phyloP scores from a whole-genome alignment of 1,284 basidiomycete species.

The Phylloporus sp. region DNA sequence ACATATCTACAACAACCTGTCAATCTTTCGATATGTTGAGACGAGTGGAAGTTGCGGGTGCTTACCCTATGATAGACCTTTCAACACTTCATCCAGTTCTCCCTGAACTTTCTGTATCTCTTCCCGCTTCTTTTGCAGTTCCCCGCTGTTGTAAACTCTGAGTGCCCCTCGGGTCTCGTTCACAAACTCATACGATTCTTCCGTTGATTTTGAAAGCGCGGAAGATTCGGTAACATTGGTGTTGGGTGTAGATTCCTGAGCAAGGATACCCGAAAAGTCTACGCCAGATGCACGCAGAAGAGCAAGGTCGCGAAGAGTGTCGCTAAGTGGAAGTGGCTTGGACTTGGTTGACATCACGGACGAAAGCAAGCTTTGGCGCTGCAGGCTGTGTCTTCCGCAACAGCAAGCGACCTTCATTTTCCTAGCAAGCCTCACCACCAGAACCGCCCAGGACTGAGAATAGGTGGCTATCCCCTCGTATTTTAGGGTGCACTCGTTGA shows the following conservation, averaged over 20 bases:
- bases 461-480: not conserved
- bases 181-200: conserved; percentile 62
- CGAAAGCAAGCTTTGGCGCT: not conserved
- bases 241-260: conserved; percentile 26
- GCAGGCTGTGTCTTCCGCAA: not conserved
- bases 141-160: conserved; percentile 59
- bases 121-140: conserved; percentile 53
- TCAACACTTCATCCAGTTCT: conserved; percentile 46
- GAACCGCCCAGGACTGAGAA: not conserved
- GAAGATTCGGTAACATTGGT: conserved; percentile 22
- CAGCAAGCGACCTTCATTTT: not conserved
- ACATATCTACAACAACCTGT: not conserved
- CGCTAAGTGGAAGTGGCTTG: conserved; percentile 64
- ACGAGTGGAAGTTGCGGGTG: not conserved
- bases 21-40: conserved; percentile 1
- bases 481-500: not conserved
- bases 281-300: conserved; percentile 67
- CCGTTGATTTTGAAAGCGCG: conserved; percentile 50
- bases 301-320: conserved; percentile 76
- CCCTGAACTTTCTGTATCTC: conserved; percentile 58
- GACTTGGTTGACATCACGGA: conserved; percentile 46
- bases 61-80: conserved; percentile 39
- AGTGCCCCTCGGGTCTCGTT: conserved; percentile 60
- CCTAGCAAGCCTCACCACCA: not conserved
- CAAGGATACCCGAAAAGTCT: conserved; percentile 56